Evolutionary conservation across 2,329 filamentous ascomycete genomes (phyloP), one percentile per base, ranked within the genome.

Genomic region (Ilyonectria robusta): DNA sequence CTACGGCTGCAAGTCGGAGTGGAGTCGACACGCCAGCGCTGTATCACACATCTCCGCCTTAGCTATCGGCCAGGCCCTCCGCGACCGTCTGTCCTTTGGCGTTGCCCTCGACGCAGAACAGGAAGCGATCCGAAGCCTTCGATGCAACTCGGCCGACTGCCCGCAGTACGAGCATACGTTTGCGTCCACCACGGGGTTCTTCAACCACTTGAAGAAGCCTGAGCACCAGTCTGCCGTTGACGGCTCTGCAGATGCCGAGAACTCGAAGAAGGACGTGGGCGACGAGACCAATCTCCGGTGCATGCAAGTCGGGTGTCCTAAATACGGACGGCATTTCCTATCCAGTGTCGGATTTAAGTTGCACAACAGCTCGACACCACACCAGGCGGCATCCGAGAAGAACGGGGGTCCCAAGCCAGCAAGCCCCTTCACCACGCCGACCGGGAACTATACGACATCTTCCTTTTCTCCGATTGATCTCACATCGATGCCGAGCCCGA

Each of bases 1-100:
- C n/a, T 78, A 70, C 23, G 54, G 57, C 6, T 59, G 66, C 19
- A 40, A 29, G 2, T 75, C 73, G 0, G 70, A 77, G 17, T 70
- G 60, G 6, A 35, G 13, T 1, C 56, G 71, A 9, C 76, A 78
- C 6, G 21, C 23, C 6, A 58, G 66, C 1, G 67, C 66, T 0
- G 35, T 31, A 1, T n/a, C 26, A 1, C 76, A 74, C 13, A 7
- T 66, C 2, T 10, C 29, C 1, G 75, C 75, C 0, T 19, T 47
- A 5, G 57, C 44, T 15, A 3, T 74, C 21, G 62, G 70, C 37
- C 42, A 60, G 6, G 37, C 17, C 0, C 65, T 77, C 0, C 21
- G 71, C 1, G 31, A n/a, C 0, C 54, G 35, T 7, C 19, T 70
- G 0, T 40, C 61, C 0, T 31, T 65, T 0, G 46, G 47, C 0